These are phyloP conservation scores for Arachis stenosperma DNA, from an alignment of 306 rosid genomes.

Conservation along the genomic window DNA sequence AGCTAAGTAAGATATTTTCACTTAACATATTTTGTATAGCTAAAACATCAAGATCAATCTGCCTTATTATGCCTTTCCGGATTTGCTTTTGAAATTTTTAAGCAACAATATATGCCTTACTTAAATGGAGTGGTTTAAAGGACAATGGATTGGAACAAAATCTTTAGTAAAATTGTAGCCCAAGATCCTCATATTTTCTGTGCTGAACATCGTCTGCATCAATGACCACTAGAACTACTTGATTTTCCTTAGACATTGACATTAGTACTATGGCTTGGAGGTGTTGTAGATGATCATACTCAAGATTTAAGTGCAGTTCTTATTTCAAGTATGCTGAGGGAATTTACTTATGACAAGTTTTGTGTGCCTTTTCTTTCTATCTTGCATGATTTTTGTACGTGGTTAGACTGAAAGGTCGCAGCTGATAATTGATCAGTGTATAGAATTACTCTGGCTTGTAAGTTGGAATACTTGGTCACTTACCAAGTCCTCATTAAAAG, in stretches of 20 bases:
- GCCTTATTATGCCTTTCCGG: slow-evolving; percentile 7
- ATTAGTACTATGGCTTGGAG: background rate
- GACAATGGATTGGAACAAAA: no score
- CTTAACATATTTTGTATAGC: background rate
- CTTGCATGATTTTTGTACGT: slow-evolving; percentile 26
- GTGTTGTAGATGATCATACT: background rate
- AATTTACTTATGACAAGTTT: background rate
- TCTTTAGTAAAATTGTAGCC: background rate
- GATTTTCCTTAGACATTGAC: slow-evolving; percentile 12
- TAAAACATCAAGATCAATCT: slow-evolving; percentile 11
- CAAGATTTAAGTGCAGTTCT: background rate
- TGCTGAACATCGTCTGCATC: slow-evolving; percentile 9
- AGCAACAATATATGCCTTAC: slow-evolving; percentile 12
- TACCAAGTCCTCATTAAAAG: no score
- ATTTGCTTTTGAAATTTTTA: background rate
- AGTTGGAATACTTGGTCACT: background rate
- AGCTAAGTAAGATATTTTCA: slow-evolving; percentile 53
- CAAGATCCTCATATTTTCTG: slow-evolving; percentile 30
- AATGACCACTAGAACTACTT: background rate
- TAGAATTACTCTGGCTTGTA: background rate
- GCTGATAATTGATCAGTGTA: slow-evolving; percentile 6
- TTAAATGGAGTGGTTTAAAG: background rate
- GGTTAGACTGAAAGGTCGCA: slow-evolving; percentile 16
- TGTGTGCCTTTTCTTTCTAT: background rate
- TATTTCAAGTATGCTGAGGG: background rate